Evolutionary conservation across 176 grass and related monocot genomes (phyloP), one percentile per base, ranked within the genome.

Genomic region (Thalia dealbata): DNA sequence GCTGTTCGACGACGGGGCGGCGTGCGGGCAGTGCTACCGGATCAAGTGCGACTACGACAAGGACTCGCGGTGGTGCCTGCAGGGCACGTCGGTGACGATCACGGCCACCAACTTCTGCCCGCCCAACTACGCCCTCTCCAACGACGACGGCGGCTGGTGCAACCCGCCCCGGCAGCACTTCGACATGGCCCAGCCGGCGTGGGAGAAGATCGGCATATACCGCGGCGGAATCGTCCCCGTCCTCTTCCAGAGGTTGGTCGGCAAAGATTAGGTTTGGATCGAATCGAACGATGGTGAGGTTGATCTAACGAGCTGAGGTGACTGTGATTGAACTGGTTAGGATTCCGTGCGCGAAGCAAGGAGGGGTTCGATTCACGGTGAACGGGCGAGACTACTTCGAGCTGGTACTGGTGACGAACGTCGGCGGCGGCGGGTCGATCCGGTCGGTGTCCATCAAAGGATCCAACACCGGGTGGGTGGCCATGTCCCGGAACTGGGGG

Each of bases 161-260:
- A 93, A 93, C 79, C 74, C 84, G 15, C 86, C 86, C 27, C 81
- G 86, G 3, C 76, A 74, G 13, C 91, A 93, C 77, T 93, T 93
- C 76, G 90, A 93, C 74, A 89, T 93, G 81, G 80, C 90, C 0
- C 90, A 93, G 81, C 87, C 91, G 8, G 91, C 91, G 15, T 95
- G 84, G 87, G 87, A 89, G 73, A 35, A 78, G 44, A 89, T 90
- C 67, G 91, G 81, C 18, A 46, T 86, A 1, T 87, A 87, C 86
- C 59, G 55, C n/a, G 91, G 76, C 18, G 87, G 91, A 19, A 90
- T 93, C 73, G 87, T 93, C 1, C 91, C 91, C 3, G 84, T 93
- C 0, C 67, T 65, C 46, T 91, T 79, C 68, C 41, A 50, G 28
- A 91, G 80, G 85, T 91, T 38, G 1, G n/a, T n/a, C n/a, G n/a